phyloP scores from a whole-genome alignment of 2,329 filamentous ascomycete genomes.

The Fusarium temperatum region DNA sequence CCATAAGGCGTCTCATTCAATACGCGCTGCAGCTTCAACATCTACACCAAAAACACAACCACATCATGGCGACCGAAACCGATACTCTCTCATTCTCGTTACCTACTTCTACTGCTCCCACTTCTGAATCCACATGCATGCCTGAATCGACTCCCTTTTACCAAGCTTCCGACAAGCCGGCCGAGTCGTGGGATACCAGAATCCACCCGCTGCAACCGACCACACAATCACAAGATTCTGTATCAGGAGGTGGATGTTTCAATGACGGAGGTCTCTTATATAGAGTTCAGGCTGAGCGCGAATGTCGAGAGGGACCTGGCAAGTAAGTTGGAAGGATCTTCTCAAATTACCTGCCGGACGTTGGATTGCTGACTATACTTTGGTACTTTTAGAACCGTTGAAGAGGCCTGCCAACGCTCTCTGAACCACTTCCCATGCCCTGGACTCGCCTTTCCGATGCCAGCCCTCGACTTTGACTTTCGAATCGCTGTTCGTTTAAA shows the following conservation, averaged over 20 bases:
- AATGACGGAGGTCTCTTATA: constrained; percentile 42
- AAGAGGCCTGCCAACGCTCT: constrained; percentile 51
- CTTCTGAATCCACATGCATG: constrained; percentile 43
- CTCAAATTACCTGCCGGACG: background rate
- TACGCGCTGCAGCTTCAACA: background rate
- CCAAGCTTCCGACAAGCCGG: constrained; percentile 16
- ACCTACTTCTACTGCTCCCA: constrained; percentile 46
- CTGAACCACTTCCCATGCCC: constrained; percentile 55
- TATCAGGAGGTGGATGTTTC: constrained; percentile 28
- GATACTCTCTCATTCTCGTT: constrained; percentile 46
- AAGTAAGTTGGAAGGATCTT: constrained; percentile 33
- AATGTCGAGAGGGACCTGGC: constrained; percentile 40
- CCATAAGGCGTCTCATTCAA: constrained; percentile 16
- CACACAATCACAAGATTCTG: constrained; percentile 19
- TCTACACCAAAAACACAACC: background rate
- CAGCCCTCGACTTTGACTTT: constrained; percentile 59
- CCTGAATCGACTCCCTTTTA: constrained; percentile 29
- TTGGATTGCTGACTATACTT: constrained; percentile 32
- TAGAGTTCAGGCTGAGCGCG: constrained; percentile 40
- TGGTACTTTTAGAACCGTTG: constrained; percentile 43
- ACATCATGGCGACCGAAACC: constrained; percentile 46
- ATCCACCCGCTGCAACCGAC: constrained; percentile 27
- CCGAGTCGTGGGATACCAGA: constrained; percentile 45
- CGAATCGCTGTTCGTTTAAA: constrained; percentile 58
- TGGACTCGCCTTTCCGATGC: constrained; percentile 55